Evolutionary conservation across 2,329 filamentous ascomycete genomes (phyloP), one percentile per base, ranked within the genome.

Genomic region (Epichloe sylvatica): DNA sequence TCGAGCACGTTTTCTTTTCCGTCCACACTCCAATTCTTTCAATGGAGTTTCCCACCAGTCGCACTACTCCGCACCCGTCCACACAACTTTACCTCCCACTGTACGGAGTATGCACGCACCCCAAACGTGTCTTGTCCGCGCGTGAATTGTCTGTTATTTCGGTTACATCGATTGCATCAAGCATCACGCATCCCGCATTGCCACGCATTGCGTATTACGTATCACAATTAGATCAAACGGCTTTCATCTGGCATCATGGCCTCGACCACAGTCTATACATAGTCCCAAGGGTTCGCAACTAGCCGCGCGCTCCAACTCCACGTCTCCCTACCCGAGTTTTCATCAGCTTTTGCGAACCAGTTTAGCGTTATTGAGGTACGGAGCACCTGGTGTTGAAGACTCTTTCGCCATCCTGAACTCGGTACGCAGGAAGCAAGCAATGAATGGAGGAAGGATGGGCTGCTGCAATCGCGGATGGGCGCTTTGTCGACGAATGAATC

Each of bases 401-500:
- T 30, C 21, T 34, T 39, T 19, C 39, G 5, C 3, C 34, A 15
- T 36, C 41, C 5, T 41, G 36, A 25, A 25, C 25, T 25, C 25
- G 7, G 7, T 8, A 25, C 25, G 25, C 25, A 25, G 25, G 25
- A 25, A 25, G 25, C 25, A 25, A 25, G 8, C 25, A 25, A 25
- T 25, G 2, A 25, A 25, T 25, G 25, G 2, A 25, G 25, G 25
- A 25, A 3, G 25, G 23, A 25, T 12, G 19, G 23, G 30, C 36
- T 37, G 48, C 35, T 19, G 41, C 21, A 49, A 35, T 44, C 43
- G 13, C 36, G 36, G 39, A 25, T 37, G 43, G 37, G 48, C 30
- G 37, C 30, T 36, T 37, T 46, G 45, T 15, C 37, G 41, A 42
- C 25, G 46, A 49, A 46, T 47, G 50, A 49, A 51, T 49, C 50